Evolutionary conservation across 257 asterid species (phyloP), one percentile per base, ranked within the genome.

Genomic region (Thymus quinquecostatus): DNA sequence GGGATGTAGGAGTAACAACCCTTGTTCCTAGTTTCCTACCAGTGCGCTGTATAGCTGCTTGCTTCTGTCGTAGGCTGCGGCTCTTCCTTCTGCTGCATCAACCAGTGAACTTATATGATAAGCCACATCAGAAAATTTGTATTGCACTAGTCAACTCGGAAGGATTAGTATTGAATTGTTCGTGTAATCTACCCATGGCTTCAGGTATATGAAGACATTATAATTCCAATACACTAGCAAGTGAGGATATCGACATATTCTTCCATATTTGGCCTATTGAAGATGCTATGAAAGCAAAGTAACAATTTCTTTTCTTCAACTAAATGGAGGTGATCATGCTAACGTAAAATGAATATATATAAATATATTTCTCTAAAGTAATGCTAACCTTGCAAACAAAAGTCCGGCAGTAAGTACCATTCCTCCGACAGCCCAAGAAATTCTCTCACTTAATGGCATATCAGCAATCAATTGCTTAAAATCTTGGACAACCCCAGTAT

Each of bases 321-420:
- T 9, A 41, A 49, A 71, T 11, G 29, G 51, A 29, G 66, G 60
- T 13, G 57, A 58, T n/a, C 3, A 66, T 21, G 21, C 21, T 21
- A 21, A 21, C 21, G 21, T 21, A 21, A 21, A 21, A 21, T 21
- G 21, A 21, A 21, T 21, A 21, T 8, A 33, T 21, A 53, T 13
- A 62, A 59, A 54, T 30, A 63, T 47, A 73, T 48, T 33, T 56
- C 14, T 49, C 10, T 40, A 56, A 53, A 56, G 28, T 78, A 57
- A 73, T 64, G 66, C 88, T 72, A 62, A 95, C 99, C 98, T 90
- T 73, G 82, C 86, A 81, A 91, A 88, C 9, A 92, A 69, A 60
- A 95, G 89, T 51, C 99, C 99, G 13, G 94, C 98, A n/a, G 99
- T 91, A 58, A 95, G 97, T 74, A 91, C 98, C 96, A 95, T 83